Conservation (phyloP, 306 rosid species). For the Vigna unguiculata region DNA sequence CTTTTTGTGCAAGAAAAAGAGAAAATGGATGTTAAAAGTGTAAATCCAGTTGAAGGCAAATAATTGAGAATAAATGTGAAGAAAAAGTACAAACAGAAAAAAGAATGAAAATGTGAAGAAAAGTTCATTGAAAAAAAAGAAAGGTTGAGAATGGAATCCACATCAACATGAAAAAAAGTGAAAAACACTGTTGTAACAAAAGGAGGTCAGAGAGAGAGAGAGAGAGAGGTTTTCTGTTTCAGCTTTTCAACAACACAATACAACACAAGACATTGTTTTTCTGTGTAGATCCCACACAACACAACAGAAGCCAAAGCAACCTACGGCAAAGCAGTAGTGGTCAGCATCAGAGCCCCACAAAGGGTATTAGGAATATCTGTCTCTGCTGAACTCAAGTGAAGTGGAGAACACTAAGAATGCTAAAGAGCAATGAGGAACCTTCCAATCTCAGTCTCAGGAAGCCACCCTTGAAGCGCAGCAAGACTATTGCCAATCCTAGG, state of each 20-base stretch:
- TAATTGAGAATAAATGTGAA: background rate
- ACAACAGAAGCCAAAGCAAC: too few relatives aligned
- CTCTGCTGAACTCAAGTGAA: background rate
- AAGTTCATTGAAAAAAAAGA: background rate
- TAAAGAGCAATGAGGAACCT: slow-evolving; percentile 46
- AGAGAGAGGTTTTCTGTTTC: background rate
- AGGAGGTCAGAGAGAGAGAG: background rate
- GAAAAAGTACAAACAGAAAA: slow-evolving; percentile 37
- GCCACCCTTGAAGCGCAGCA: slow-evolving; percentile 67
- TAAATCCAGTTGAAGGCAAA: background rate
- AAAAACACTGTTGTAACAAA: background rate
- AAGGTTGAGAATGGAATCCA: background rate
- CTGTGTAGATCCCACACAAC: slow-evolving; percentile 35
- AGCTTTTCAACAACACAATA: background rate
- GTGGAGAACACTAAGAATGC: slow-evolving; percentile 22
- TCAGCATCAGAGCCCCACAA: slow-evolving; percentile 21
- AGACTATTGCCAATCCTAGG: slow-evolving; percentile 58
- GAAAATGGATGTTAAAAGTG: background rate
- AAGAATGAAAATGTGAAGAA: slow-evolving; percentile 24
- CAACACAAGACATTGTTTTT: background rate
- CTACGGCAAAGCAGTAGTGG: background rate
- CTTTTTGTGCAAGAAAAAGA: too few relatives aligned
- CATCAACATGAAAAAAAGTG: slow-evolving; percentile 6
- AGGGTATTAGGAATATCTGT: background rate
- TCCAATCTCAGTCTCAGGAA: slow-evolving; percentile 47